Evolutionary conservation across 306 rosid genomes (phyloP), one percentile per base, ranked within the genome.

Genomic region (Gleditsia sinensis): DNA sequence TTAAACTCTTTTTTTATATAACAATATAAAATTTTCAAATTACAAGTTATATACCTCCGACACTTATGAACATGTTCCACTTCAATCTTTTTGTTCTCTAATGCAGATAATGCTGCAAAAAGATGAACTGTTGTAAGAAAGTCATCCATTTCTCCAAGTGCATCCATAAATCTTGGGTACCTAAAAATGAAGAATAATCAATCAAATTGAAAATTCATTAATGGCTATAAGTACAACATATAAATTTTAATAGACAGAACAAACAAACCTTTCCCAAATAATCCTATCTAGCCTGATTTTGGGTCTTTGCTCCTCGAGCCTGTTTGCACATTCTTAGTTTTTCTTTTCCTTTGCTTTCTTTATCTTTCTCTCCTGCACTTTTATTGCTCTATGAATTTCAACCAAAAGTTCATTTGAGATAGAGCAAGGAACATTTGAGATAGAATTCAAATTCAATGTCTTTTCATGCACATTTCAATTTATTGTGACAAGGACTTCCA

Each of bases 101-200:
- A 65, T 7, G 97, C 89, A 49, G 99, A 97, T 63, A 94, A 82
- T 57, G 95, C 88, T 1, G 97, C 97, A 78, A 91, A 94, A 45
- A 94, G 99, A 81, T 94, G 99, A 59, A 90, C 93, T 91, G 90
- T 83, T 0, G 96, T 82, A 68, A 94, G 93, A 76, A 97, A 94
- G 70, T 94, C 98, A 49, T 94, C 99, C 85, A 91, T 75, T 78
- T 94, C 99, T 76, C 99, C 85, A 9, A 94, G 89, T 17, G 97
- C 99, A 79, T 90, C 97, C 12, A 91, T 76, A 69, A 91, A 94
- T 30, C 86, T 94, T 0, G 98, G 97, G 76, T 94, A 94, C 86
- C 97, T 94, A 74, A 17, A 75, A 58, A 59, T 28, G 40, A 81
- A 28, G 9, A 64, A 34, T 49, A 48, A 46, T 36, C 49, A 77